A percentile compares a stretch with the other conserved stretches of the same genome.
phyloP scores from a whole-genome alignment of 1,284 basidiomycete species.

The Omphalotus olearius region DNA sequence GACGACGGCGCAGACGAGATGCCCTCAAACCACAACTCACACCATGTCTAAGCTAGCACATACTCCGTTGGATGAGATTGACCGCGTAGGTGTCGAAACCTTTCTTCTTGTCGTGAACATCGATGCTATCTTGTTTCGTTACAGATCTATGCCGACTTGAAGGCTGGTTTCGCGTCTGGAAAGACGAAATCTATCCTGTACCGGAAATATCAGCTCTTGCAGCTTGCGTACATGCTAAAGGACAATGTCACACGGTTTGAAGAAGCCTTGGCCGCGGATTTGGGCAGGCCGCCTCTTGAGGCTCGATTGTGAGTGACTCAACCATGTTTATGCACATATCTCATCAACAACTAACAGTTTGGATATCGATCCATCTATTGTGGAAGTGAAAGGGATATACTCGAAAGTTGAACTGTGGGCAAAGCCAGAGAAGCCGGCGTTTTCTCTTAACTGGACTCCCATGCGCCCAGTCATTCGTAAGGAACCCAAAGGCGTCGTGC shows the following conservation, averaged over 20 bases:
- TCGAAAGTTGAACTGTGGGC: conserved; percentile 74
- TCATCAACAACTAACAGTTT: conserved; percentile 33
- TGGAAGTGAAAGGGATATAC: conserved; percentile 63
- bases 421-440: conserved; percentile 58
- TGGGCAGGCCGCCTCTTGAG: conserved; percentile 56
- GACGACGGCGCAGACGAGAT: too few relatives aligned
- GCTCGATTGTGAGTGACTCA: conserved; percentile 44
- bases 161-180: conserved; percentile 50
- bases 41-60: conserved; percentile 28
- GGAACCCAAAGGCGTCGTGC: conserved; percentile 71
- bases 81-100: conserved; percentile 25
- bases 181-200: conserved; percentile 56
- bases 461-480: conserved; percentile 67
- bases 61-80: conserved; percentile 40
- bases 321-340: background rate
- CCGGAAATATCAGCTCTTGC: conserved; percentile 63
- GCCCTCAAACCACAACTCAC: background rate
- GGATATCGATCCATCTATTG: conserved; percentile 49
- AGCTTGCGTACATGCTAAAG: conserved; percentile 61
- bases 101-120: background rate
- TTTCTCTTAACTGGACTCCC: conserved; percentile 47
- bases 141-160: conserved; percentile 52
- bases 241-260: conserved; percentile 59
- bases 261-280: conserved; percentile 49
- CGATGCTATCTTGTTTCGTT: background rate